Conservation (phyloP, 139 green algal species). For the Tetradesmus lagerheimii region DNA sequence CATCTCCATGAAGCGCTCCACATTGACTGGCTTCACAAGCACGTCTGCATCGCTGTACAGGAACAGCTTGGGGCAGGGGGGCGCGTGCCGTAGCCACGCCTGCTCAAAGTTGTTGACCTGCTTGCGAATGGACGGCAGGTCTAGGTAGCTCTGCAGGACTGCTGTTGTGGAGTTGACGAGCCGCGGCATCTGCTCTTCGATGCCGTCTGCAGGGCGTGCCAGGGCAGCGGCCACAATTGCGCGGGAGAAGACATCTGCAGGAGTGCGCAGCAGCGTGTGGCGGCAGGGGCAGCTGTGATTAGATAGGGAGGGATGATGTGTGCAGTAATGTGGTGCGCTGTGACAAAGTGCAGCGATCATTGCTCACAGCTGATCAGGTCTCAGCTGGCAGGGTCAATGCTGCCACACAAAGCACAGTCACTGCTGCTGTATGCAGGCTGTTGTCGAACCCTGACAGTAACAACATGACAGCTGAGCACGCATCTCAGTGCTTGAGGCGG, state of each 20-base stretch:
- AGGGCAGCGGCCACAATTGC: conserved; percentile 39
- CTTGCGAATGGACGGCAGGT: background rate
- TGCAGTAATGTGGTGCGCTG: too few relatives aligned
- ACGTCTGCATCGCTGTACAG: conserved; percentile 45
- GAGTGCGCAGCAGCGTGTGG: background rate
- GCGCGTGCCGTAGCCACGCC: conserved; percentile 21
- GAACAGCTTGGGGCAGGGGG: conserved; percentile 44
- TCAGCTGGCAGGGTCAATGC: too few relatives aligned
- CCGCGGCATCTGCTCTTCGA: conserved; percentile 10
- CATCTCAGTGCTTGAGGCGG: too few relatives aligned
- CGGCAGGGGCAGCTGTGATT: background rate
- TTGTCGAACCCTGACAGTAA: too few relatives aligned
- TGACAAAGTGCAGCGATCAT: too few relatives aligned
- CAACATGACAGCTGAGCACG: too few relatives aligned
- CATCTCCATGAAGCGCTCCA: conserved; percentile 40
- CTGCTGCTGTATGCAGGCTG: too few relatives aligned
- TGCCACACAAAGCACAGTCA: too few relatives aligned
- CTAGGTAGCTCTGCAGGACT: conserved; percentile 3
- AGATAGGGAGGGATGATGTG: background rate
- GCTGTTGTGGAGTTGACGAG: background rate
- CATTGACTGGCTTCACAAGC: background rate
- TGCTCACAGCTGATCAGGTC: too few relatives aligned
- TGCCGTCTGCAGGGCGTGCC: conserved; percentile 11
- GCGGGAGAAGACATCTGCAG: conserved; percentile 32
- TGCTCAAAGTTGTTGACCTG: background rate